Evolutionary conservation across 306 rosid species (phyloP), one percentile per base, ranked within the genome.

Genomic region (Crotalaria pallida): DNA sequence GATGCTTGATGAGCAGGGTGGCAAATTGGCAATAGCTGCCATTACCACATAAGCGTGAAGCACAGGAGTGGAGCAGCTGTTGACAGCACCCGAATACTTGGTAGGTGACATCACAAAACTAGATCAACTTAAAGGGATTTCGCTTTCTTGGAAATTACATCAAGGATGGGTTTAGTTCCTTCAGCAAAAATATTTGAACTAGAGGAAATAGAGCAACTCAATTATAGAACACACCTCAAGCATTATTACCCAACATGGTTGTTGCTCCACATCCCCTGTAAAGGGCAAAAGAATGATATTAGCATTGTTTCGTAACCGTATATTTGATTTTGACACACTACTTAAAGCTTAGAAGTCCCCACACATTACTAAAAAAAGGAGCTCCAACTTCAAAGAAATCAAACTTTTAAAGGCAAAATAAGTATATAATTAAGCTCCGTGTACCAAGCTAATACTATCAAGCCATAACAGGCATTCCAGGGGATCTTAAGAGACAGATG

Each of bases 221-320:
- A 61, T 61, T 55, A 38, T 40, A 77, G 48, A 73, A 63, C 74
- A 76, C 67, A 94, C 98, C 96, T 94, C 98, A 21, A 94, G 97
- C 98, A 94, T 94, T 75, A 94, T 85, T 13, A 94, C 98, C 98
- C 98, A 94, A 74, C 98, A 90, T 27, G 97, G 94, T 73, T 90
- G 90, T 68, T 84, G 84, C 84, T 88, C 79, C 76, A 80, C 94
- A 33, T 83, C 74, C 77, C 95, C 98, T 94, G 84, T 58, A 58
- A 73, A 70, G 34, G 17, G 66, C 58, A 21, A 51, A 48, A 68
- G 38, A 71, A 43, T 33, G n/a, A 52, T 21, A 61, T 51, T 26
- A 78, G 65, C 57, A 57, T 53, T 10, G 58, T 1, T 64, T 22
- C 40, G 60, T 61, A 44, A 65, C 18, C 24, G 61, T 56, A 11